phyloP scores from a whole-genome alignment of 345 rosid species.

The Eucalyptus tenuipes region DNA sequence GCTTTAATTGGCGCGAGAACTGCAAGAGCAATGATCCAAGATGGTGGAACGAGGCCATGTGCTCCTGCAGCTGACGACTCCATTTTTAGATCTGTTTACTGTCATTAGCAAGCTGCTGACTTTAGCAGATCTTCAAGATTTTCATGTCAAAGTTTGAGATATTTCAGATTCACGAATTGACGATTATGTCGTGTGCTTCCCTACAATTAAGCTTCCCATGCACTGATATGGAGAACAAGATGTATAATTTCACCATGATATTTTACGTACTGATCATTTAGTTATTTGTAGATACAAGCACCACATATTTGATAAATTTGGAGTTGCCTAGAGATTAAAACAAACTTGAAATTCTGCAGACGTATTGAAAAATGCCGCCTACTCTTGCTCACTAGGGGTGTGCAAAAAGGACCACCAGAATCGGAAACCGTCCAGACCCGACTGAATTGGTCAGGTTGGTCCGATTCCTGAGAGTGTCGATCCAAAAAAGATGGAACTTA shows the following conservation, averaged over 20 bases:
- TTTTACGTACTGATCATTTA: not conserved
- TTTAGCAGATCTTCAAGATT: not conserved
- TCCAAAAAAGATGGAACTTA: too few species aligned
- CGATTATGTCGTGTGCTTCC: not conserved
- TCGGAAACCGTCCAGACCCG: accelerated
- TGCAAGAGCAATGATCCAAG: not conserved
- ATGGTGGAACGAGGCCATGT: not conserved
- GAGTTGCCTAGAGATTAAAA: not conserved
- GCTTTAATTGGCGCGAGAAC: not conserved
- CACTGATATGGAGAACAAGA: not conserved
- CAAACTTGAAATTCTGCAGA: not conserved
- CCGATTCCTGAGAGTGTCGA: accelerated
- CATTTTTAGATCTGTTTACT: not conserved
- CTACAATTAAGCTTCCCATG: not conserved
- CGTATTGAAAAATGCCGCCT: not conserved
- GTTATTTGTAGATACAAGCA: not conserved
- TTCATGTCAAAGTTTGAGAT: not conserved
- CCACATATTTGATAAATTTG: not conserved
- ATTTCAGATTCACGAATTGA: not conserved
- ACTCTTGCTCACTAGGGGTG: not conserved
- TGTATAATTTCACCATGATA: not conserved
- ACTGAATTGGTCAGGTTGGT: accelerated
- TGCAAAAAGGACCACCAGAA: too few species aligned
- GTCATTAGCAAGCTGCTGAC: not conserved
- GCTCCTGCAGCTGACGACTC: not conserved